These are phyloP conservation scores for Chlorella sp. DNA, from an alignment of 139 green algal genomes.

Conservation along the genomic window DNA sequence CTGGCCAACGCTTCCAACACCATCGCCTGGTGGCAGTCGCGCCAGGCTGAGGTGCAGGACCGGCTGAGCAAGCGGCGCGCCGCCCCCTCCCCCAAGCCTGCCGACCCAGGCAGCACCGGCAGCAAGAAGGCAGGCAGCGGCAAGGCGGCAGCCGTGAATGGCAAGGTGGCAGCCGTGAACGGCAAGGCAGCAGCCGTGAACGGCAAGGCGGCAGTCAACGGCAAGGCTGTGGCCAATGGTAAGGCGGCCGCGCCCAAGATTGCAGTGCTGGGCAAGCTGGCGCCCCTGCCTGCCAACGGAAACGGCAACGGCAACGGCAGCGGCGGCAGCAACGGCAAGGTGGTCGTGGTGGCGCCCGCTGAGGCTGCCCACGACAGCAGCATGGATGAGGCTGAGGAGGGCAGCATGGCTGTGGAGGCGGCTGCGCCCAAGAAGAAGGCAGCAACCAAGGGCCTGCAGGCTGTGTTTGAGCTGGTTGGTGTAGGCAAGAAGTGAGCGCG, in stretches of 20 bases:
- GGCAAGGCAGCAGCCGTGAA: too few relatives aligned
- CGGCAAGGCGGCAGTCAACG: neutral
- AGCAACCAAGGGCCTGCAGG: neutral
- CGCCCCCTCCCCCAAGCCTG: too few relatives aligned
- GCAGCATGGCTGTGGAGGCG: too few relatives aligned
- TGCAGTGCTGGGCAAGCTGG: too few relatives aligned
- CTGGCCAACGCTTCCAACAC: slow-evolving; percentile 60
- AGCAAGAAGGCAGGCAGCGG: too few relatives aligned
- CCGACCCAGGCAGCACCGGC: too few relatives aligned
- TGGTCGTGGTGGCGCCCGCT: too few relatives aligned
- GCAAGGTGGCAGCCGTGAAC: too few relatives aligned
- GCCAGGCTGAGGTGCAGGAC: slow-evolving; percentile 57
- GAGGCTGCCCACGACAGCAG: too few relatives aligned
- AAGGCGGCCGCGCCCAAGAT: neutral
- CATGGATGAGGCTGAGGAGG: too few relatives aligned
- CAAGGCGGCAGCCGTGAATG: too few relatives aligned
- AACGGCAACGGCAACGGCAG: neutral
- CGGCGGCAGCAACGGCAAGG: neutral
- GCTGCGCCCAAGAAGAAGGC: neutral
- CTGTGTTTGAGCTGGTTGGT: slow-evolving; percentile 1
- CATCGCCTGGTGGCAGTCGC: slow-evolving; percentile 84
- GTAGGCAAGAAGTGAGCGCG: neutral
- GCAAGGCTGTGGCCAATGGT: neutral
- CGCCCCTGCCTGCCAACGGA: too few relatives aligned
- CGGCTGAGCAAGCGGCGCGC: neutral